Percentiles rank a stretch among this genome's conserved stretches.
These are phyloP conservation scores for Cicer cuneatum DNA, from an alignment of 306 rosid species.

Conservation along the genomic window DNA sequence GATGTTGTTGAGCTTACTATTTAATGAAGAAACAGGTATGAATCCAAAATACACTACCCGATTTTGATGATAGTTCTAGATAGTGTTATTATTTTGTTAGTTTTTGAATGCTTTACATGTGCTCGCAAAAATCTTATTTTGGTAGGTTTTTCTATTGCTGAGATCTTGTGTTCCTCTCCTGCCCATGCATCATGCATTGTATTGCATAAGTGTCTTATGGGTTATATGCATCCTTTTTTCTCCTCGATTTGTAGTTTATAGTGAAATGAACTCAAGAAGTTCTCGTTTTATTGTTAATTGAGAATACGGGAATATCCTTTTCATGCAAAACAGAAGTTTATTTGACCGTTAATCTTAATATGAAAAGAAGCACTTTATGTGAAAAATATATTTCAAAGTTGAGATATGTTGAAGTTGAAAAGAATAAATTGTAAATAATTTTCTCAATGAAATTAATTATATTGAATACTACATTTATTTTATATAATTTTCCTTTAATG, in stretches of 20 bases:
- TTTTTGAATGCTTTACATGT: slow-evolving; percentile 89
- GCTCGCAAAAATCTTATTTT: slow-evolving; percentile 75
- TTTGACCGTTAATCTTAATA: slow-evolving; percentile 37
- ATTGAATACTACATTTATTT: slow-evolving; percentile 21
- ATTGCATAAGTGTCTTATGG: slow-evolving; percentile 19
- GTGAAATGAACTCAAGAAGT: slow-evolving; percentile 40
- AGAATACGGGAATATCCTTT: slow-evolving; percentile 24
- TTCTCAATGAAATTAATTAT: background rate
- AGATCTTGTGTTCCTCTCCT: slow-evolving; percentile 5
- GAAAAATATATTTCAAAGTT: slow-evolving; percentile 22
- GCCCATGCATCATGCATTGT: slow-evolving; percentile 19
- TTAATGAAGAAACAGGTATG: too few species aligned
- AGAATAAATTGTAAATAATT: background rate
- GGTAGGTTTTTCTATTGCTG: slow-evolving; percentile 59
- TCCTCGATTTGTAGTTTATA: background rate
- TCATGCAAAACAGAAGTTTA: slow-evolving; percentile 23
- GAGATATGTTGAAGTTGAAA: slow-evolving; percentile 35
- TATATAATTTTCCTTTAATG: slow-evolving; percentile 1
- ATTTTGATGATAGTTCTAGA: too few species aligned
- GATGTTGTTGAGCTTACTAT: too few species aligned
- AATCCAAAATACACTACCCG: too few species aligned
- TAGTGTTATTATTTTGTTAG: too few species aligned
- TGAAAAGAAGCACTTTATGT: slow-evolving; percentile 30
- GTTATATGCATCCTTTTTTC: slow-evolving; percentile 28
- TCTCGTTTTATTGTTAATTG: slow-evolving; percentile 13